A percentile compares a stretch with the other conserved stretches of the same genome.
phyloP scores from a whole-genome alignment of 352 stramenopile genomes.

The Globisporangium camurandrum region DNA sequence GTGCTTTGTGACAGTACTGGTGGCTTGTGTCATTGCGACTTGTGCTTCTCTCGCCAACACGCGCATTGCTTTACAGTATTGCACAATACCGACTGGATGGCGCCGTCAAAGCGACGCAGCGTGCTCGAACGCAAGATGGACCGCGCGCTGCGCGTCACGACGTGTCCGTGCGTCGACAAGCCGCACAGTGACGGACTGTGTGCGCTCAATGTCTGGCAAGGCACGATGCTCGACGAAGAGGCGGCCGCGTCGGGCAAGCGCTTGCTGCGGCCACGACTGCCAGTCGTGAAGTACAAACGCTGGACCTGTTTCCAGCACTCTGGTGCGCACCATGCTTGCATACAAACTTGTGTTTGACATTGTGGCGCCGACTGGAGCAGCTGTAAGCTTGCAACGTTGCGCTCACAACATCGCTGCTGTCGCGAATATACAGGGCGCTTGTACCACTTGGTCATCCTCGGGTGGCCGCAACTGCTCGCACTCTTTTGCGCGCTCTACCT shows the following conservation, averaged over 20 bases:
- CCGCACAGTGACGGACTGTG: constrained; percentile 30
- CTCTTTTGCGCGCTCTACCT: constrained; percentile 47
- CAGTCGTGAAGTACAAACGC: constrained; percentile 42
- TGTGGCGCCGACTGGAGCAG: too few relatives aligned
- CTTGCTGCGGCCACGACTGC: constrained; percentile 33
- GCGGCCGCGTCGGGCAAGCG: constrained; percentile 10
- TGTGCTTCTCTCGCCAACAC: not conserved
- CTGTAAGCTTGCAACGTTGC: too few relatives aligned
- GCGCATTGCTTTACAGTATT: not conserved
- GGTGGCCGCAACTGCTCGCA: constrained; percentile 33
- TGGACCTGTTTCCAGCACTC: constrained; percentile 26
- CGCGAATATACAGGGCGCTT: constrained; percentile 18
- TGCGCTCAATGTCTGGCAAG: constrained; percentile 44
- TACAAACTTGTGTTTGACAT: too few relatives aligned
- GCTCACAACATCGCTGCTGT: not conserved
- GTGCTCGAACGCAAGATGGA: constrained; percentile 15
- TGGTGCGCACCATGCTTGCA: too few relatives aligned
- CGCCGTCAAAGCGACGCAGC: constrained; percentile 34
- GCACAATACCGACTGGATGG: constrained; percentile 12
- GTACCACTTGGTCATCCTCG: constrained; percentile 43
- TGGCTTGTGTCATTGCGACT: not conserved
- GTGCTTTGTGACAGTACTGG: too few relatives aligned
- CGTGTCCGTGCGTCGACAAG: constrained; percentile 24
- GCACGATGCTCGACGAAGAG: constrained; percentile 34
- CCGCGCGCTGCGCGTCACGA: not conserved